Evolutionary conservation across 2,329 filamentous ascomycete genomes (phyloP), one percentile per base, ranked within the genome.

Genomic region (Pseudofabraea citricarpa): DNA sequence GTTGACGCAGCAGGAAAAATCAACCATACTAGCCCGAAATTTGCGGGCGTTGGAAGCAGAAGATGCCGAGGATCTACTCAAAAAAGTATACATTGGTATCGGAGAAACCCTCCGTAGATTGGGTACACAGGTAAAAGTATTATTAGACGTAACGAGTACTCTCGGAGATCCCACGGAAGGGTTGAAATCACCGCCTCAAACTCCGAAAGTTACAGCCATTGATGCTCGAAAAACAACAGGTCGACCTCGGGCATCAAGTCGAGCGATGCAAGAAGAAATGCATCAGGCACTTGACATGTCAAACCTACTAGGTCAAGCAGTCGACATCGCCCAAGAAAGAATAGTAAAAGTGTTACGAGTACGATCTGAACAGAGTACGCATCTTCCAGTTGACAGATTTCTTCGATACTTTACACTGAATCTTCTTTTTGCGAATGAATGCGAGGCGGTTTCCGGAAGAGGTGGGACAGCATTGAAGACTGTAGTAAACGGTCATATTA

Each of bases 81-180:
- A 81, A 22, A 87, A 81, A 45, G 85, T 95, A 13, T 98, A 97
- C 58, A 85, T 90, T 15, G 82, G 86, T 24, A 84, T 96, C 7
- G 85, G 91, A 4, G 93, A 98, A 67, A 87, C 87, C 3, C 64
- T 98, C 37, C 77, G 93, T 44, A 78, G 93, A 56, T 70, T 96
- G 6, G 89, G 88, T 15, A 90, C 89, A 0, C 91, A 97, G 61
- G 86, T 93, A 43, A 98, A 98, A 63, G 83, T 97, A 8, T 68
- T 98, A n/a, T 73, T 98, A 8, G 93, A 98, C 63, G 87, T 95
- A 16, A 93, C 90, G 1, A 95, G 90, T 61, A 83, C 80, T 10
- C 50, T 59, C 41, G 55, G 52, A 5, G 53, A 58, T 41, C 47
- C 55, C 22, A 20, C 42, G 32, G 36, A 38, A 13, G 49, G 48